A percentile compares a stretch with the other conserved stretches of the same genome.
phyloP scores from a whole-genome alignment of 2,329 filamentous ascomycete genomes.

The Samsoniella hepiali region DNA sequence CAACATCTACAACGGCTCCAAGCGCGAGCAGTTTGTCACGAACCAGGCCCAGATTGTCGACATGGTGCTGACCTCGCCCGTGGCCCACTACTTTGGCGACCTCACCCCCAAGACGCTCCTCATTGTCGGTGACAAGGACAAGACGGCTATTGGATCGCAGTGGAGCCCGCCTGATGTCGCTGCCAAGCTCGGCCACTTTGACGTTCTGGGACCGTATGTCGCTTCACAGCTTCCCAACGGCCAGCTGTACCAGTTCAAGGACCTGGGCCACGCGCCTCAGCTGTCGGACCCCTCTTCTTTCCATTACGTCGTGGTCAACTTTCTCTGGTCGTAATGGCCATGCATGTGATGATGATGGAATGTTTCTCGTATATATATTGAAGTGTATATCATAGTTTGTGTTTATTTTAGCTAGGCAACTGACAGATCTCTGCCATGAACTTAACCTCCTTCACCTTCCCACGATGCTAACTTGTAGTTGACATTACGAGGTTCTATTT shows the following conservation, averaged over 20 bases:
- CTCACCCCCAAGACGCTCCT: constrained; percentile 46
- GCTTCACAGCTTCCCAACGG: constrained; percentile 42
- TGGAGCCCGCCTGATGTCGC: constrained; percentile 47
- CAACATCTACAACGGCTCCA: constrained; percentile 46
- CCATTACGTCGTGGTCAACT: constrained; percentile 44
- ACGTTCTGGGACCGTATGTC: constrained; percentile 45
- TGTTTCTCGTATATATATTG: constrained; percentile 1
- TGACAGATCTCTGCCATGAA: too few relatives aligned
- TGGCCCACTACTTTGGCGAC: constrained; percentile 47
- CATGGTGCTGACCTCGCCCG: constrained; percentile 51
- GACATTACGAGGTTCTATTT: too few relatives aligned
- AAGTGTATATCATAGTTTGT: too few relatives aligned
- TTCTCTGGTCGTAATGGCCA: constrained; percentile 32
- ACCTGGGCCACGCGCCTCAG: constrained; percentile 51
- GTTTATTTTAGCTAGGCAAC: too few relatives aligned
- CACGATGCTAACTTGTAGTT: too few relatives aligned
- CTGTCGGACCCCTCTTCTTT: constrained; percentile 48
- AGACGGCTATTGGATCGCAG: constrained; percentile 52
- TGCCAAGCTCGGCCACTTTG: constrained; percentile 46
- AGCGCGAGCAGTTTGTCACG: constrained; percentile 41
- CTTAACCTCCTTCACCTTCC: too few relatives aligned
- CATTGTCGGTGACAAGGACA: constrained; percentile 50
- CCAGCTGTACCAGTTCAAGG: constrained; percentile 44
- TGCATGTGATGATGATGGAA: not conserved
- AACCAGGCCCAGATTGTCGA: constrained; percentile 52